These are phyloP conservation scores for Fusarium verrucosum DNA, from an alignment of 2,329 filamentous ascomycete species.

Conservation along the genomic window DNA sequence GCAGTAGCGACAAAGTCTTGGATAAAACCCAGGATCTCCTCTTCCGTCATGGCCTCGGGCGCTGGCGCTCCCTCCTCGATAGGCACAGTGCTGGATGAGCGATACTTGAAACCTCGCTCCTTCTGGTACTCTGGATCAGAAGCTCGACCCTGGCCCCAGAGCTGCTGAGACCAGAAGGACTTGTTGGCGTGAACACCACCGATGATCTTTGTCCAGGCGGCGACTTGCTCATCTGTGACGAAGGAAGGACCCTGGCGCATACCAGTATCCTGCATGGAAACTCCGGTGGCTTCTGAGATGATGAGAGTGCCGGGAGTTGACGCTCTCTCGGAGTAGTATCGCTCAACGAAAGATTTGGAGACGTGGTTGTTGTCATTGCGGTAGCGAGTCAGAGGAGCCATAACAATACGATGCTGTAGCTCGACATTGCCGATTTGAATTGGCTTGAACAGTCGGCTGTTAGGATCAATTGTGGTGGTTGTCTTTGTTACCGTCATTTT, in stretches of 20 bases:
- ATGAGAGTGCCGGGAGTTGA: conserved; percentile 57
- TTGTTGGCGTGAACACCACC: conserved; percentile 44
- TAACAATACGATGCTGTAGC: conserved; percentile 39
- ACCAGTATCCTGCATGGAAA: conserved; percentile 35
- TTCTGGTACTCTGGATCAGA: conserved; percentile 32
- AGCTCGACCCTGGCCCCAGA: conserved; percentile 41
- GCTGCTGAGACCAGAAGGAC: conserved; percentile 44
- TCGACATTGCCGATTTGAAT: conserved; percentile 33
- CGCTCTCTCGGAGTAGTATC: conserved; percentile 46
- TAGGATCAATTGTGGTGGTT: neutral
- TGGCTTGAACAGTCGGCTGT: conserved; percentile 41
- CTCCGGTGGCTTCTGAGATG: conserved; percentile 46
- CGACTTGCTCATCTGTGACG: conserved; percentile 38
- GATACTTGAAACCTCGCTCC: conserved; percentile 41
- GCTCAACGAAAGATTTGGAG: conserved; percentile 41
- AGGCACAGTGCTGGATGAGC: conserved; percentile 39
- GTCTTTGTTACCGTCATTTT: conserved; percentile 24
- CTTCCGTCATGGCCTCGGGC: conserved; percentile 13
- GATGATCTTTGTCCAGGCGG: conserved; percentile 44
- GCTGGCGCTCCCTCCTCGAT: neutral
- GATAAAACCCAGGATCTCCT: conserved; percentile 20
- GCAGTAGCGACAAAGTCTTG: conserved; percentile 21
- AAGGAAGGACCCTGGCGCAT: conserved; percentile 21
- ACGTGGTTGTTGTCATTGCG: conserved; percentile 55
- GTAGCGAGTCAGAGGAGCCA: conserved; percentile 56